phyloP scores from a whole-genome alignment of 345 rosid genomes.

The Trapa incisa region DNA sequence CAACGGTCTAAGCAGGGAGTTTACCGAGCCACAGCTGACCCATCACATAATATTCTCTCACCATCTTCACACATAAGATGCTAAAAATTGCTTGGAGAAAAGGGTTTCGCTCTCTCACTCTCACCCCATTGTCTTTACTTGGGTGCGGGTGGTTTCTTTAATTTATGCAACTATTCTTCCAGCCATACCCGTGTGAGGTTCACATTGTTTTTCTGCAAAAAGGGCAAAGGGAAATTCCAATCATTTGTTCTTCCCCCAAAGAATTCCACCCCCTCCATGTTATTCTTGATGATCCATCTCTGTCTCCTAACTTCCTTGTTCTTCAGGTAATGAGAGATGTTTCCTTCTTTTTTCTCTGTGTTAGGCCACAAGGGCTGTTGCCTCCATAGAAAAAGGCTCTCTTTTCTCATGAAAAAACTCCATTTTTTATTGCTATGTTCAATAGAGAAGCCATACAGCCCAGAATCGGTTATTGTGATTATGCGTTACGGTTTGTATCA shows the following conservation, averaged over 20 bases:
- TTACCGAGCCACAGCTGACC: too few relatives aligned
- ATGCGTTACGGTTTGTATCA: neutral
- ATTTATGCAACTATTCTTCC: neutral
- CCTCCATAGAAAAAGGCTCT: neutral
- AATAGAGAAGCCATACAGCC: neutral
- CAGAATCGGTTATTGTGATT: neutral
- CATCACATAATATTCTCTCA: too few relatives aligned
- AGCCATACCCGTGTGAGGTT: neutral
- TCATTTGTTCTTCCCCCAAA: neutral
- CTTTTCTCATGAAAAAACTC: neutral
- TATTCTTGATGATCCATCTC: neutral
- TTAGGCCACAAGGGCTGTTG: neutral
- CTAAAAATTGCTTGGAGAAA: too few relatives aligned
- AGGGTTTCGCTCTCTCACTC: too few relatives aligned
- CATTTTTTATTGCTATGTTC: neutral
- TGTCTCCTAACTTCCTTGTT: neutral
- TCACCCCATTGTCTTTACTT: too few relatives aligned
- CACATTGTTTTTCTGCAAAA: neutral
- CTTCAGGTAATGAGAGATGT: neutral
- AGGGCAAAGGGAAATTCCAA: neutral
- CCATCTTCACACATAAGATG: too few relatives aligned
- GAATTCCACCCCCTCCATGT: neutral
- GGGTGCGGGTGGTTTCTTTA: too few relatives aligned
- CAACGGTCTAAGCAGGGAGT: too few relatives aligned
- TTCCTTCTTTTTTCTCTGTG: neutral